These are phyloP conservation scores for Nemophila menziesii DNA, from an alignment of 257 asterid species.

Conservation along the genomic window DNA sequence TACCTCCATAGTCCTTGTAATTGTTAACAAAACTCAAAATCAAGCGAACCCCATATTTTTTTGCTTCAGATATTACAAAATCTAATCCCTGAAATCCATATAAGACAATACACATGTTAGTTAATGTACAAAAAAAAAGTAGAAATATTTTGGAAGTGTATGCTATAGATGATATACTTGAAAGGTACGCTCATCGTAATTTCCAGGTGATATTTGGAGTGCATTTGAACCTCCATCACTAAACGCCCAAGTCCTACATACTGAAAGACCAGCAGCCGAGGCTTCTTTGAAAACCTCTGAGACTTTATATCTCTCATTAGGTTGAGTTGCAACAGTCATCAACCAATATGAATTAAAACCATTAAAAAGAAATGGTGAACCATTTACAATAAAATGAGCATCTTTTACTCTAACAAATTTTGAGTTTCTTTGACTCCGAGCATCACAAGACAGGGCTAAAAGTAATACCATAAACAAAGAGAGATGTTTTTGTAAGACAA, in stretches of 20 bases:
- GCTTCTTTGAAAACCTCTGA: constrained; percentile 32
- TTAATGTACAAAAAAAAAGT: no score
- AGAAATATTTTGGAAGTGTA: no score
- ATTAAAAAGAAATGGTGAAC: constrained; percentile 25
- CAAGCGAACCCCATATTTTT: no score
- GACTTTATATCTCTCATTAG: constrained; percentile 27
- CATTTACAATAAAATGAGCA: constrained; percentile 18
- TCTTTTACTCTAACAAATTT: constrained; percentile 22
- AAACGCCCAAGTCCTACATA: constrained; percentile 43
- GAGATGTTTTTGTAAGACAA: no score
- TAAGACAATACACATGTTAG: no score
- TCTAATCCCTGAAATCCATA: no score
- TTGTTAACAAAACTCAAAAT: no score
- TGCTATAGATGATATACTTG: no score
- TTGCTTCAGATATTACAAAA: no score
- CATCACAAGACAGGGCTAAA: no score
- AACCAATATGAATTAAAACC: constrained; percentile 54
- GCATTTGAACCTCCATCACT: constrained; percentile 30
- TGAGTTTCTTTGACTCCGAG: background rate
- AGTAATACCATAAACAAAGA: no score
- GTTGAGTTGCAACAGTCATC: constrained; percentile 37
- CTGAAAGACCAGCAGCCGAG: constrained; percentile 30
- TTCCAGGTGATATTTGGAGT: constrained; percentile 40
- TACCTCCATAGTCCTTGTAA: no score
- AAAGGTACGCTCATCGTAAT: constrained; percentile 30